Evolutionary conservation across 257 asterid species (phyloP), one percentile per base, ranked within the genome.

Genomic region (Solanum tarijense): DNA sequence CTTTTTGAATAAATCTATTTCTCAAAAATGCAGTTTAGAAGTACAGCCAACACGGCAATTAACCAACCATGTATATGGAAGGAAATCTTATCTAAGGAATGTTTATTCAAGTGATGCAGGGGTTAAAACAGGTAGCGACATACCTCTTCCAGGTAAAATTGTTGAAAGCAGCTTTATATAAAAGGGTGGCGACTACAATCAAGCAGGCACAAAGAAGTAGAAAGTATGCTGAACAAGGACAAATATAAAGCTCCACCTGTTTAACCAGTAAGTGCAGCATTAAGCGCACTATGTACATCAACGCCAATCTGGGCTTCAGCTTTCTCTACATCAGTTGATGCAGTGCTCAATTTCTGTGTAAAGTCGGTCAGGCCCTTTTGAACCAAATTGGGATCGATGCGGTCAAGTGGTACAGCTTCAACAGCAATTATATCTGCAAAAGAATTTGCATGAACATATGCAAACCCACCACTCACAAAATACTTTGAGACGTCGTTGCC

Each of bases 221-320:
- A 43, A 43, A 68, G 27, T 68, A 82, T 25, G 76, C 20, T 55
- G 82, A 66, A 25, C 32, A 25, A 79, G 65, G 38, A 41, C 84
- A 4, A 79, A 25, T 13, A 79, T 41, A 79, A 41, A n/a, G 14
- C 36, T 41, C 65, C n/a, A 6, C 16, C 7, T 36, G 46, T 46
- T 89, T 93, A 95, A 84, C 96, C 94, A 0, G 98, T 93, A 86
- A 93, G 92, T 87, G 98, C 97, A 91, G 93, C 96, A 89, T 95
- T 96, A 88, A 96, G 94, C 69, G 98, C 95, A 89, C 98, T 95
- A 93, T 96, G 95, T 65, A 96, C 95, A 79, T 96, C 99, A 25
- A 94, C 89, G 6, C 98, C 97, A 9, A 94, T 93, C 89, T 96
- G 97, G 60, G 99, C 98, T 91, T 96, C 98, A 58, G 98, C 98